These are phyloP conservation scores for Gnaphalium uliginosum DNA, from an alignment of 129 eudicot species.

Conservation along the genomic window DNA sequence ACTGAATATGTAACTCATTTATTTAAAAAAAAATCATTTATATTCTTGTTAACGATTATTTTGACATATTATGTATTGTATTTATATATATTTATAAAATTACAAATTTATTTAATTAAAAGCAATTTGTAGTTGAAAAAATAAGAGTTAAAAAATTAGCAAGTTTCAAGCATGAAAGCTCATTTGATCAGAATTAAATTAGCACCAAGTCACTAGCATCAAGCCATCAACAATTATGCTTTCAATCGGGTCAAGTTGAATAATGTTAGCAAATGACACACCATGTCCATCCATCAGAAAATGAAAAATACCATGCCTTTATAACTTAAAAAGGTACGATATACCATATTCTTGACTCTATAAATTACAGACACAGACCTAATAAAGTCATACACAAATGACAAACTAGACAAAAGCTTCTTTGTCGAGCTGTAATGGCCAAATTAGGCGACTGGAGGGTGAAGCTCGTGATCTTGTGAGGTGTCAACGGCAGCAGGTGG, in stretches of 20 bases:
- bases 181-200: too few relatives aligned
- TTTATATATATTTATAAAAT: too few relatives aligned
- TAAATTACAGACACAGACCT: conserved; percentile 28
- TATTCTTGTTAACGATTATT: too few relatives aligned
- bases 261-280: neutral
- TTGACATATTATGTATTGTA: too few relatives aligned
- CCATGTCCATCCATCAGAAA: neutral
- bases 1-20: too few relatives aligned
- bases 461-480: conserved; percentile 78
- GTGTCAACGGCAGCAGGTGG: conserved; percentile 88
- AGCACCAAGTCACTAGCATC: neutral
- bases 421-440: neutral
- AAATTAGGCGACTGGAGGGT: conserved; percentile 90
- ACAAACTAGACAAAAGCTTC: conserved; percentile 1
- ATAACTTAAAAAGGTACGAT: conserved; percentile 24
- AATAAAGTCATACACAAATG: conserved; percentile 18
- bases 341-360: conserved; percentile 19
- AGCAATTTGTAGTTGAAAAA: too few relatives aligned
- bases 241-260: neutral
- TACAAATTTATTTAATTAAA: too few relatives aligned
- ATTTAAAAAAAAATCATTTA: too few relatives aligned
- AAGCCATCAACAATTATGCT: neutral
- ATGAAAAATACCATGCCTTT: neutral
- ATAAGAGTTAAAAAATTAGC: too few relatives aligned
- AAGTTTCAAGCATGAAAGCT: too few relatives aligned